Conservation (phyloP, 2,329 filamentous ascomycete genomes). For the Drechslerella coelobrocha region DNA sequence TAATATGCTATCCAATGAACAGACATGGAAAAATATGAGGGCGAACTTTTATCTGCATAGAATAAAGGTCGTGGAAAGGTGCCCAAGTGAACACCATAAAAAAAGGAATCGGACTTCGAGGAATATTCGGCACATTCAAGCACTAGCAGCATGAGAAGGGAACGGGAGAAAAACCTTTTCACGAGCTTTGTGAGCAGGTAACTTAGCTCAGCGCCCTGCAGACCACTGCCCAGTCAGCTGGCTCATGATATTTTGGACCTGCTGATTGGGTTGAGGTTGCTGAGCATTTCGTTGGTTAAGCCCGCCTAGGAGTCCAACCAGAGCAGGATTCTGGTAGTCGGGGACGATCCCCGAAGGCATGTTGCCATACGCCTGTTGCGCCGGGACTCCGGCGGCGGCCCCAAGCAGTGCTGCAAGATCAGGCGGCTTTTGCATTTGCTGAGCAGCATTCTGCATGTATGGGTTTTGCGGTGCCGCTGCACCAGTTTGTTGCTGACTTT, state of each 20-base stretch:
- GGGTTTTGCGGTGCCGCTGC: conserved; percentile 46
- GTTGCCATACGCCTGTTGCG: conserved; percentile 28
- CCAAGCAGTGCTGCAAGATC: conserved; percentile 45
- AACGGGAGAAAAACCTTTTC: not conserved
- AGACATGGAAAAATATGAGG: not conserved
- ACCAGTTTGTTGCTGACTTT: conserved; percentile 56
- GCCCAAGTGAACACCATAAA: not conserved
- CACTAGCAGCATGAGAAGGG: no score
- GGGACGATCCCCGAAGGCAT: conserved; percentile 26
- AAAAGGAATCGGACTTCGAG: not conserved
- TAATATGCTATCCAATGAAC: not conserved
- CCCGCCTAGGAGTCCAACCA: conserved; percentile 29
- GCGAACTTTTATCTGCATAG: not conserved
- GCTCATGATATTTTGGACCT: conserved; percentile 49
- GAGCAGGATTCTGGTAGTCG: conserved; percentile 42
- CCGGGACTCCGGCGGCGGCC: conserved; percentile 35
- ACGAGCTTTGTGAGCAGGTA: not conserved
- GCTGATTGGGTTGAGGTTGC: conserved; percentile 46
- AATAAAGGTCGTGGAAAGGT: not conserved
- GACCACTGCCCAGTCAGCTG: conserved; percentile 49
- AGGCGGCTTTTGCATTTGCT: conserved; percentile 37
- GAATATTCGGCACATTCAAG: no score
- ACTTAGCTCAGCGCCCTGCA: conserved; percentile 21
- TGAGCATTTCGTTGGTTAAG: conserved; percentile 33
- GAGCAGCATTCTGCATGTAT: conserved; percentile 36